Evolutionary conservation across 805 yeast genomes (phyloP).

Genomic region (Candida pini): DNA sequence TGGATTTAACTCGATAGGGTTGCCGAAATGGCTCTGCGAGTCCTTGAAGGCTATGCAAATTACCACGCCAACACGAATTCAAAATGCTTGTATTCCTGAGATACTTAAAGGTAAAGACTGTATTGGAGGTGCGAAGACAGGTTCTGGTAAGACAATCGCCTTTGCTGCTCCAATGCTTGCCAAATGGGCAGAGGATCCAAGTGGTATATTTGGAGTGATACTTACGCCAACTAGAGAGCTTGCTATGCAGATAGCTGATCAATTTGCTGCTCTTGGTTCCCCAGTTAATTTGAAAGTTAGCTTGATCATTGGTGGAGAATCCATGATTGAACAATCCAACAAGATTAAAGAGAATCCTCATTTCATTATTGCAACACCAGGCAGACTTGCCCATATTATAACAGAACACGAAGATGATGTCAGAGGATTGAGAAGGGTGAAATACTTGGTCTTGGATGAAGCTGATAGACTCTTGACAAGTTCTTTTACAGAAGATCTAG

Average conservation of each 20-base stretch:
- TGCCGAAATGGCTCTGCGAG: slow-evolving; percentile 82
- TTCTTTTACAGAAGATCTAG: slow-evolving; percentile 76
- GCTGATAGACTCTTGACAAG: slow-evolving; percentile 88
- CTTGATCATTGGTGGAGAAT: slow-evolving; percentile 92
- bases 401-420: slow-evolving; percentile 86
- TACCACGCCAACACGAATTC: slow-evolving; percentile 79
- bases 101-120: slow-evolving; percentile 82
- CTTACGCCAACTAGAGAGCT: slow-evolving; percentile 91
- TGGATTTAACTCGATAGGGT: slow-evolving; percentile 46
- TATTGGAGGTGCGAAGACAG: slow-evolving; percentile 98
- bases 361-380: slow-evolving; percentile 95
- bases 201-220: slow-evolving; percentile 84
- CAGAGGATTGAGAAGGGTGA: slow-evolving; percentile 69
- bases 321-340: slow-evolving; percentile 82
- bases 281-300: slow-evolving; percentile 77
- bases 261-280: slow-evolving; percentile 88
- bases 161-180: slow-evolving; percentile 97
- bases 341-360: slow-evolving; percentile 82
- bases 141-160: slow-evolving; percentile 96
- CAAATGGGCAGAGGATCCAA: slow-evolving; percentile 92
- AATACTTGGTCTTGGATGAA: slow-evolving; percentile 86
- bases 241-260: slow-evolving; percentile 96
- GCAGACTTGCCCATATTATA: slow-evolving; percentile 85
- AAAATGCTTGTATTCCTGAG: slow-evolving; percentile 80
- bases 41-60: slow-evolving; percentile 79